A percentile compares a stretch with the other conserved stretches of the same genome.
Conservation (phyloP, 257 asterid species). For the Scutellaria baicalensis region DNA sequence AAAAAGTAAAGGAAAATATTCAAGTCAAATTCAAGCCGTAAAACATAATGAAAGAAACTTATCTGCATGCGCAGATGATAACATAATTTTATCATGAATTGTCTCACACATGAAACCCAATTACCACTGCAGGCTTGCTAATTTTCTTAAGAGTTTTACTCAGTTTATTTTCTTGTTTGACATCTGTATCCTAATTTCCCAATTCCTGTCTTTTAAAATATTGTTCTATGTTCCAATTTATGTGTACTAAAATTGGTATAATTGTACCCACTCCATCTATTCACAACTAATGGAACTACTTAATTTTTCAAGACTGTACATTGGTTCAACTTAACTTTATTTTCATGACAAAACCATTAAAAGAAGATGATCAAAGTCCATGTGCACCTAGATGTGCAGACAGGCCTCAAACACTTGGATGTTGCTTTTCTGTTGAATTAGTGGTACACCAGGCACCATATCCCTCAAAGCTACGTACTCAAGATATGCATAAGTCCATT, state of each 20-base stretch:
- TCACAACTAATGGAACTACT: neutral
- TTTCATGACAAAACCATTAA: neutral
- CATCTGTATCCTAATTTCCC: neutral
- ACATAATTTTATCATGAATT: neutral
- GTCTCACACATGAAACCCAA: neutral
- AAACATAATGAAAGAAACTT: neutral
- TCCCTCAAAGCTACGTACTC: neutral
- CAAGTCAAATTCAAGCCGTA: neutral
- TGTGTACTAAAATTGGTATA: neutral
- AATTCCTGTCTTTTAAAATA: neutral
- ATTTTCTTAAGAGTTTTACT: neutral
- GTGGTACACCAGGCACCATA: neutral
- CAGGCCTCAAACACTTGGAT: constrained; percentile 2
- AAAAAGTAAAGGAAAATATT: too few relatives aligned
- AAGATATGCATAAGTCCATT: neutral
- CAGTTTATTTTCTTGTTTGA: neutral
- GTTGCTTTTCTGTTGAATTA: neutral
- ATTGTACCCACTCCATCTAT: neutral
- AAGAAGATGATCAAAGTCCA: neutral
- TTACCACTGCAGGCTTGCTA: neutral
- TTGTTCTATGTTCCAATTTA: neutral
- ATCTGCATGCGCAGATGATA: neutral
- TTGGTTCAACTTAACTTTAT: neutral
- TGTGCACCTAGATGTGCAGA: neutral
- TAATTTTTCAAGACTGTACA: neutral